Conservation (phyloP, 257 asterid species). For the Misopates orontium region DNA sequence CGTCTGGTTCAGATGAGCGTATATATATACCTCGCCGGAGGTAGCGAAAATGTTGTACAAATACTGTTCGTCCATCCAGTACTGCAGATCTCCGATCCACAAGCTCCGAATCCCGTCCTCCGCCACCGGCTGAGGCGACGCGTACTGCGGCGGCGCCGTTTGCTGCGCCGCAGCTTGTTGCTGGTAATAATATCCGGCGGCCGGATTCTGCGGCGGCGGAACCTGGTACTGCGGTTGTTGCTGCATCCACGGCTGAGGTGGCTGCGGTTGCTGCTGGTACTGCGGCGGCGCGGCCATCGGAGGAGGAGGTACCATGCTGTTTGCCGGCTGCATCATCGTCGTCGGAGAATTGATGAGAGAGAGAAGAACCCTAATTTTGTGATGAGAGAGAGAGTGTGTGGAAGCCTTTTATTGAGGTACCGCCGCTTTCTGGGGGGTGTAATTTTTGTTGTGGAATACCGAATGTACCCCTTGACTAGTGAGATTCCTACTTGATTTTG, state of each 20-base stretch:
- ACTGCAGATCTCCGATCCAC: constrained; percentile 96
- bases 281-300: constrained; percentile 54
- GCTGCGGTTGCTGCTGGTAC: constrained; percentile 59
- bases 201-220: constrained; percentile 55
- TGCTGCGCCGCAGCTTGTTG: constrained; percentile 46
- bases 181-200: constrained; percentile 64
- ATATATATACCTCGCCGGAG: constrained; percentile 67
- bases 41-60: constrained; percentile 50
- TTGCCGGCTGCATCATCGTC: constrained; percentile 62
- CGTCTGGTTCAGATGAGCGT: background rate
- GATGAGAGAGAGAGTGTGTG: background rate
- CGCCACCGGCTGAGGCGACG: constrained; percentile 38
- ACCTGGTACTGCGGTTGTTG: constrained; percentile 59
- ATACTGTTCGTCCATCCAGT: constrained; percentile 92
- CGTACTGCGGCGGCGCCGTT: constrained; percentile 38
- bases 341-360: constrained; percentile 25
- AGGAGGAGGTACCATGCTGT: constrained; percentile 59
- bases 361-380: background rate
- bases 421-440: too few species aligned
- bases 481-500: too few species aligned
- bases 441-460: background rate
- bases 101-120: constrained; percentile 81
- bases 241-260: constrained; percentile 62
- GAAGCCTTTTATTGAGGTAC: background rate
- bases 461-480: too few species aligned